Percentiles rank a stretch among this genome's conserved stretches.
phyloP scores from a whole-genome alignment of 768 basidiomycete species.

The Cubamyces lactineus region DNA sequence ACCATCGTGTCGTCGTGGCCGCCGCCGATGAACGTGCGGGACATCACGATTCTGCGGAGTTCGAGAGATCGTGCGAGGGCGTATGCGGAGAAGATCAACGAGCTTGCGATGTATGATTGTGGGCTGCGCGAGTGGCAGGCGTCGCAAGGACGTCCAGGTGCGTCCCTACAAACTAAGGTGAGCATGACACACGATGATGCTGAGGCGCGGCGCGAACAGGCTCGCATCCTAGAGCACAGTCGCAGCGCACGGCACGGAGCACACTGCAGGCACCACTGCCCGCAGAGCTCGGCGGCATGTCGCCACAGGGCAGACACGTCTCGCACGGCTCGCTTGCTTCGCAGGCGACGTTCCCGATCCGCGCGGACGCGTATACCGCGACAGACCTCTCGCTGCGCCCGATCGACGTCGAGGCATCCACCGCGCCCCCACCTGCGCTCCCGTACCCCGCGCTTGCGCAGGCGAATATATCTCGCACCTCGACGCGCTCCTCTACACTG shows the following conservation, averaged over 20 bases:
- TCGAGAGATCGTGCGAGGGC: conserved; percentile 68
- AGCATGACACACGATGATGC: too few species aligned
- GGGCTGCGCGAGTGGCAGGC: conserved; percentile 79
- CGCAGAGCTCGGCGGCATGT: conserved; percentile 15
- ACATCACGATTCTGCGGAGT: conserved; percentile 59
- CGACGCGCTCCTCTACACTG: conserved; percentile 42
- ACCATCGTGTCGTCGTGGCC: conserved; percentile 48
- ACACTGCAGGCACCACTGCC: conserved; percentile 6
- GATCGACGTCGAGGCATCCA: conserved; percentile 55
- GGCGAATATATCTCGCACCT: conserved; percentile 36
- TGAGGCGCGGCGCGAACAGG: background rate
- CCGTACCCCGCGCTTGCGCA: conserved; percentile 76
- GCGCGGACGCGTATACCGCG: conserved; percentile 76
- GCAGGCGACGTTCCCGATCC: conserved; percentile 77
- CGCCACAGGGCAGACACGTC: conserved; percentile 60
- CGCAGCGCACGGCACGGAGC: conserved; percentile 16
- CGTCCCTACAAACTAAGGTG: background rate
- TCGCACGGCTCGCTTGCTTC: conserved; percentile 75
- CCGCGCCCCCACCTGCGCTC: conserved; percentile 55
- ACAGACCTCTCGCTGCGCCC: conserved; percentile 66
- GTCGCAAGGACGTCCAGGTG: conserved; percentile 59
- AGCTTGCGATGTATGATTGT: conserved; percentile 73
- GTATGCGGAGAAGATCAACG: conserved; percentile 85
- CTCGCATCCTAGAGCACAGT: conserved; percentile 11
- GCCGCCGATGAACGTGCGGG: conserved; percentile 69